These are phyloP conservation scores for Yarrowia osloensis DNA, from an alignment of 805 yeast genomes.

Conservation along the genomic window DNA sequence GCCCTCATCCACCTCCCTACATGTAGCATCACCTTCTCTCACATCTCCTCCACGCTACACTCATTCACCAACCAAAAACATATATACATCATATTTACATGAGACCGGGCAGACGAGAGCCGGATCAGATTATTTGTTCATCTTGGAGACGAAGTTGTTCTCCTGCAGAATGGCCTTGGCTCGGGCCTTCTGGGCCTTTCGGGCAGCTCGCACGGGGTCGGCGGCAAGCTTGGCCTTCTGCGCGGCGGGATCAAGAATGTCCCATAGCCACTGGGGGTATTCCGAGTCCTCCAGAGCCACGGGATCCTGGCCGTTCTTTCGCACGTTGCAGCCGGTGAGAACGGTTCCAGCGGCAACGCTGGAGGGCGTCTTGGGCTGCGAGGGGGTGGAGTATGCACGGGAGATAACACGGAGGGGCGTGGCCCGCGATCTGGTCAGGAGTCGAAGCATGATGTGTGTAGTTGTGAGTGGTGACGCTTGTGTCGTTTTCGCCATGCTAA, in stretches of 20 bases:
- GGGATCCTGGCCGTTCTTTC: slow-evolving; percentile 81
- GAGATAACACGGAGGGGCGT: background rate
- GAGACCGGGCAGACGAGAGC: background rate
- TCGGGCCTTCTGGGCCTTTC: slow-evolving; percentile 65
- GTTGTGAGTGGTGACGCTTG: background rate
- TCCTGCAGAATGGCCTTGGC: slow-evolving; percentile 72
- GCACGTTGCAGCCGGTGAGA: slow-evolving; percentile 72
- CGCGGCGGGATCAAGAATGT: slow-evolving; percentile 66
- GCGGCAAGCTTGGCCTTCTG: slow-evolving; percentile 57
- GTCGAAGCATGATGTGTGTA: slow-evolving; percentile 29
- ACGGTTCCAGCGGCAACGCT: slow-evolving; percentile 49
- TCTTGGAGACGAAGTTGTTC: slow-evolving; percentile 71
- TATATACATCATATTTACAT: slow-evolving; percentile 37
- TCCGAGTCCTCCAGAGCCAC: slow-evolving; percentile 84
- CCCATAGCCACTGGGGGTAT: slow-evolving; percentile 96
- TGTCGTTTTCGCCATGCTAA: background rate
- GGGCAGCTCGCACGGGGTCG: slow-evolving; percentile 66
- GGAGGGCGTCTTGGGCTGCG: slow-evolving; percentile 47
- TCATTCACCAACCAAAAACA: background rate
- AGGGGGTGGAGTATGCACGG: slow-evolving; percentile 27
- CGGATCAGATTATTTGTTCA: slow-evolving; percentile 40
- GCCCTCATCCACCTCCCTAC: background rate
- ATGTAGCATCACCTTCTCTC: too few species aligned
- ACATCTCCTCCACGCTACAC: background rate
- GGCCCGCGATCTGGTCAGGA: slow-evolving; percentile 28